phyloP scores from a whole-genome alignment of 2,329 filamentous ascomycete species.

The Talaromyces albobiverticillius region DNA sequence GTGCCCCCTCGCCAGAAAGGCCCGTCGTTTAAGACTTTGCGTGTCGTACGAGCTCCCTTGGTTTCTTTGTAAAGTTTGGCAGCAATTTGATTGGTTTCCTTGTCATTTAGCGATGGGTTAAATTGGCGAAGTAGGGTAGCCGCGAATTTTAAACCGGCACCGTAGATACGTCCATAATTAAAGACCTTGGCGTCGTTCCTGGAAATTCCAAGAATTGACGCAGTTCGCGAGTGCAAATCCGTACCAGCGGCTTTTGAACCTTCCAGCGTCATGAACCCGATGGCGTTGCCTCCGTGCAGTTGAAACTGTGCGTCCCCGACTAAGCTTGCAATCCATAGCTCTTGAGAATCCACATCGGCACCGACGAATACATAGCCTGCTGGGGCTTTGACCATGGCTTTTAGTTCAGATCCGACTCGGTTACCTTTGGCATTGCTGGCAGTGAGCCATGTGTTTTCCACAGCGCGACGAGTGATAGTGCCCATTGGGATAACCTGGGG shows the following conservation, averaged over 20 bases:
- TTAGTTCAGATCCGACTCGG: slow-evolving; percentile 91
- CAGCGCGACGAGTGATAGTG: slow-evolving; percentile 87
- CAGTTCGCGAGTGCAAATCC: slow-evolving; percentile 91
- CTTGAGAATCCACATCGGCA: slow-evolving; percentile 94
- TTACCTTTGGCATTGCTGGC: slow-evolving; percentile 97
- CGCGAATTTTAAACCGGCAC: slow-evolving; percentile 93
- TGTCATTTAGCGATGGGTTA: slow-evolving; percentile 78
- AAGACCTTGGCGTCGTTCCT: slow-evolving; percentile 96
- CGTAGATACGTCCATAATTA: slow-evolving; percentile 98
- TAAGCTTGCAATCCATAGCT: slow-evolving; percentile 96
- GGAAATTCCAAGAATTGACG: slow-evolving; percentile 86
- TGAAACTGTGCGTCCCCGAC: slow-evolving; percentile 93
- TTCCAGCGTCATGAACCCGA: slow-evolving; percentile 98
- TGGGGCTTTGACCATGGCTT: slow-evolving; percentile 93
- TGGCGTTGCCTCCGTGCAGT: slow-evolving; percentile 91
- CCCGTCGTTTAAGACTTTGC: slow-evolving; percentile 67
- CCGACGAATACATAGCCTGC: slow-evolving; percentile 91
- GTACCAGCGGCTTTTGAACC: slow-evolving; percentile 92
- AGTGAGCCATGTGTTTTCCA: slow-evolving; percentile 98
- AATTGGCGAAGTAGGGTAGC: slow-evolving; percentile 88
- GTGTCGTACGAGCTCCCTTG: slow-evolving; percentile 81
- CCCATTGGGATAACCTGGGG: slow-evolving; percentile 98
- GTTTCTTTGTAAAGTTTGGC: slow-evolving; percentile 81
- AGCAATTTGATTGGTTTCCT: slow-evolving; percentile 72
- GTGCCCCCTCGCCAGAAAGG: slow-evolving; percentile 95